Conservation (phyloP, 2,329 filamentous ascomycete species). For the Sordariomycetes sp. region DNA sequence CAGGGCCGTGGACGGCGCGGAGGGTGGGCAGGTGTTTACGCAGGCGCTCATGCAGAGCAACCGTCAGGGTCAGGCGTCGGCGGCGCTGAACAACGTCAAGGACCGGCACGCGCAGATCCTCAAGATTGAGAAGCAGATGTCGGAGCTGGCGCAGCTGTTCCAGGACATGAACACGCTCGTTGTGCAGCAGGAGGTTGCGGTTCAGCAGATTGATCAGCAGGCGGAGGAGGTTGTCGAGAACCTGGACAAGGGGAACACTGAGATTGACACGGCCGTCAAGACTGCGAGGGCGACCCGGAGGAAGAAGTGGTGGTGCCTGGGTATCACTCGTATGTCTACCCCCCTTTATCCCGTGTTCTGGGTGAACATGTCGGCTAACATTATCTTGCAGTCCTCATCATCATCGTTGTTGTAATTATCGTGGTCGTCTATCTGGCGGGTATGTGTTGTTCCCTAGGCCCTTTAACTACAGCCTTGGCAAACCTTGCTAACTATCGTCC, state of each 20-base stretch:
- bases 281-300: conserved; percentile 69
- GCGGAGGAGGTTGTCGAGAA: conserved; percentile 77
- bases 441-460: neutral
- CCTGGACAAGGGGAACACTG: conserved; percentile 70
- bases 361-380: conserved; percentile 11
- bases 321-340: conserved; percentile 45
- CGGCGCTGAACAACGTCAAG: conserved; percentile 66
- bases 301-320: conserved; percentile 96
- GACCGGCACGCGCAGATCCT: conserved; percentile 76
- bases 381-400: conserved; percentile 29
- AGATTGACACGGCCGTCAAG: conserved; percentile 69
- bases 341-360: neutral
- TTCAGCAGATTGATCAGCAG: conserved; percentile 74
- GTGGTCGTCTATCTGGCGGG: conserved; percentile 31
- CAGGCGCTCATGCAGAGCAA: conserved; percentile 74
- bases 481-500: conserved; percentile 18
- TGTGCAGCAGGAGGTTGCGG: conserved; percentile 70
- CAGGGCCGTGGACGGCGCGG: conserved; percentile 60
- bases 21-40: conserved; percentile 69
- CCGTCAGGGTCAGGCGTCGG: conserved; percentile 67
- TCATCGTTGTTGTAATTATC: conserved; percentile 36
- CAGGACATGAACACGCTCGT: conserved; percentile 79
- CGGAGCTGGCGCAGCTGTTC: conserved; percentile 78
- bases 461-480: neutral
- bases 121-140: conserved; percentile 85